phyloP scores from a whole-genome alignment of 768 basidiomycete genomes.

The Amanita inopinata region DNA sequence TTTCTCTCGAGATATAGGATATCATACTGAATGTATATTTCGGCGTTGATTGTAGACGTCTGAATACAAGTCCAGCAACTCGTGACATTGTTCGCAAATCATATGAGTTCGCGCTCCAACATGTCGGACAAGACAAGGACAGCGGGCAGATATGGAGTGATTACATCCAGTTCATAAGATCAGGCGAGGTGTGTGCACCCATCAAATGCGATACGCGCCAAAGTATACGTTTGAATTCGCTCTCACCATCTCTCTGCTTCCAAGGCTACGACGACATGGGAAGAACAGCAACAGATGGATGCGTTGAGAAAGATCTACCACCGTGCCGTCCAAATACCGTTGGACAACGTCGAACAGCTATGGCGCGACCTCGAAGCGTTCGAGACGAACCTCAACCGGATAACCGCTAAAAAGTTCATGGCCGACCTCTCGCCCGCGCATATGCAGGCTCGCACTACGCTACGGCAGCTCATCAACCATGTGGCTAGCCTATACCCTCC shows the following conservation, averaged over 20 bases:
- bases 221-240: no score
- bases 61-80: slow-evolving; percentile 54
- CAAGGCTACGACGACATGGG: slow-evolving; percentile 78
- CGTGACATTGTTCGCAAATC: slow-evolving; percentile 78
- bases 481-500: slow-evolving; percentile 52
- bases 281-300: slow-evolving; percentile 94
- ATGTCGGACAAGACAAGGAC: slow-evolving; percentile 88
- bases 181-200: slow-evolving; percentile 43
- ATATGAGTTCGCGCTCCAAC: slow-evolving; percentile 85
- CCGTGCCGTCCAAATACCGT: slow-evolving; percentile 87
- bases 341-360: slow-evolving; percentile 84
- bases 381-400: slow-evolving; percentile 80
- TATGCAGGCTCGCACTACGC: slow-evolving; percentile 88
- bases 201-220: no score
- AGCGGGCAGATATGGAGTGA: slow-evolving; percentile 91
- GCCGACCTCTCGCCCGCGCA: slow-evolving; percentile 85
- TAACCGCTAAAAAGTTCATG: slow-evolving; percentile 96
- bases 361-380: slow-evolving; percentile 95
- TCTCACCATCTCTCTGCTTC: neutral
- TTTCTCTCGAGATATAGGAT: no score
- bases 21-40: neutral
- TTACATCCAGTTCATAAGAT: slow-evolving; percentile 82
- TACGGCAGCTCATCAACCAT: slow-evolving; percentile 70
- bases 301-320: slow-evolving; percentile 86
- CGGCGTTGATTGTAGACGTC: slow-evolving; percentile 34